Evolutionary conservation across 202 grass and related monocot species (phyloP), one percentile per base, ranked within the genome.

Genomic region (Digitaria exilis): DNA sequence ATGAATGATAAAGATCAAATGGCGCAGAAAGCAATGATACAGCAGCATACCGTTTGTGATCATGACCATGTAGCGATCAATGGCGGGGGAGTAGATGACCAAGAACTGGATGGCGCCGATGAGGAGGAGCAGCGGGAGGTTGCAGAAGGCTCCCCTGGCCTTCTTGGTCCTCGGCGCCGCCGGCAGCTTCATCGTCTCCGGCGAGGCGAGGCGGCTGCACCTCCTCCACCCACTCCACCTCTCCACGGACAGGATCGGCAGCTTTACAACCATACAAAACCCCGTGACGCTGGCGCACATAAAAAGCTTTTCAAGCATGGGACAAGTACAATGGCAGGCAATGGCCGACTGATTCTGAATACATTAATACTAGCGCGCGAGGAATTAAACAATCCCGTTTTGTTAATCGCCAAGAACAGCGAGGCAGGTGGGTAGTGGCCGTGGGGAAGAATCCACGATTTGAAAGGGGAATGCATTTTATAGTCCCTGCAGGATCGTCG

Each of bases 111-210:
- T 54, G 0, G 64, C 71, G 10, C 29, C 87, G 0, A 87, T 89
- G 84, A 89, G 64, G 31, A 92, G 80, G 28, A 86, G 80, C 54
- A 85, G 28, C 6, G 86, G 59, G 45, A 89, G 88, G 67, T 21
- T 82, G 79, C 88, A 90, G 21, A 82, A 82, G 1, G 66, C 65
- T 2, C 30, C 79, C 81, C 61, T 75, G 62, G 55, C 48, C 81
- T 84, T 87, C 78, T 70, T 76, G 77, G 18, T 81, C 80, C 75
- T 86, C 0, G 37, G 37, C 75, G 60, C n/a, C n/a, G n/a, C 67
- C 25, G 69, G 35, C 15, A 71, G 37, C 76, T 84, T 87, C 76
- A 87, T 87, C n/a, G n/a, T n/a, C 77, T 76, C 16, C 25, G 11
- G 4, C 56, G 24, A 5, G 3, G n/a, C n/a, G n/a, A n/a, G n/a